Percentiles rank a stretch among this genome's conserved stretches.
phyloP scores from a whole-genome alignment of 805 yeast species.

The Debaryomyces tyrocola region DNA sequence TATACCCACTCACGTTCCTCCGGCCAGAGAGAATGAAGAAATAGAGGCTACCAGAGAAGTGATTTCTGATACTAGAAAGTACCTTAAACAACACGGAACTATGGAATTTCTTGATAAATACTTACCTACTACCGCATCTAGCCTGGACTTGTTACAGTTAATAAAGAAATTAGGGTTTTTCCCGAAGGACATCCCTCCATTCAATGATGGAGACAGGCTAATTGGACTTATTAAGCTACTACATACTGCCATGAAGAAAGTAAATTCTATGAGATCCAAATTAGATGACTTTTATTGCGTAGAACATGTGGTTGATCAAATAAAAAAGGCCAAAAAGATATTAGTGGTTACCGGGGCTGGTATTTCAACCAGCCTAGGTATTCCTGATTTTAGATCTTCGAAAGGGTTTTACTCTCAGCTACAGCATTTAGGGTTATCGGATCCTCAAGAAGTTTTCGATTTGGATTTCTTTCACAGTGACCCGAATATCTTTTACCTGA shows the following conservation, averaged over 20 bases:
- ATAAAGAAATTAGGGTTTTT: constrained; percentile 65
- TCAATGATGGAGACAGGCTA: constrained; percentile 43
- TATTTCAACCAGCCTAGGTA: constrained; percentile 44
- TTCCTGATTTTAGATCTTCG: constrained; percentile 45
- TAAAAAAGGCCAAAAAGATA: constrained; percentile 49
- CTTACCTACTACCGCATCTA: constrained; percentile 59
- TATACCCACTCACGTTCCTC: background rate
- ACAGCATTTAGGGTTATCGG: constrained; percentile 45
- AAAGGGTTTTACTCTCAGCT: constrained; percentile 64
- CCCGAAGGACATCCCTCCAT: constrained; percentile 27
- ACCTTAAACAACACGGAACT: constrained; percentile 60
- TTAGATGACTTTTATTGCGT: constrained; percentile 54
- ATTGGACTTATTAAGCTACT: constrained; percentile 50
- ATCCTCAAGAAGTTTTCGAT: constrained; percentile 48
- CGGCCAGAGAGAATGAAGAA: background rate
- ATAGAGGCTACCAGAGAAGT: constrained; percentile 2
- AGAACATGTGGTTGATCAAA: constrained; percentile 55
- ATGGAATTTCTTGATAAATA: constrained; percentile 58
- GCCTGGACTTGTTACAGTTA: constrained; percentile 55
- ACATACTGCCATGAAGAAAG: constrained; percentile 65
- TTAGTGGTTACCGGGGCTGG: constrained; percentile 48
- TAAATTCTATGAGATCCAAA: constrained; percentile 54
- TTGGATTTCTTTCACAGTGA: constrained; percentile 35
- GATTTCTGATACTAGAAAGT: constrained; percentile 34
- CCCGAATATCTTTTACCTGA: constrained; percentile 41